Conservation (phyloP, 225 moss, liverwort and hornwort genomes). For the Sphagnum contortum region DNA sequence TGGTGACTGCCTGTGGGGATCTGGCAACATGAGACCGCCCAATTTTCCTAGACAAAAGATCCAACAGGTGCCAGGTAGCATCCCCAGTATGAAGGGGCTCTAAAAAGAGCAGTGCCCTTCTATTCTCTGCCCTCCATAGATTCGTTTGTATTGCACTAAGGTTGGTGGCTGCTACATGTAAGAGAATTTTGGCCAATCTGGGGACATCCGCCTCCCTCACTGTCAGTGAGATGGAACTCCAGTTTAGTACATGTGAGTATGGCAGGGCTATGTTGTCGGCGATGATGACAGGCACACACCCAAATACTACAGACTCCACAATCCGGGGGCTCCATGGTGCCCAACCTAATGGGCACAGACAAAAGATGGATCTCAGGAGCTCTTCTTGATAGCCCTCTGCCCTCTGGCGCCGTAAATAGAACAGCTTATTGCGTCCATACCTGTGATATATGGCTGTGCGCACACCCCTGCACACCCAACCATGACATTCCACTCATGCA, state of each 20-base stretch:
- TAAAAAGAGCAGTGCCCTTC: slow-evolving; percentile 58
- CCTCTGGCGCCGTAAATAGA: slow-evolving; percentile 62
- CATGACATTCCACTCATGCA: no score
- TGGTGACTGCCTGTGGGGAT: no score
- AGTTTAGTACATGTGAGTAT: slow-evolving; percentile 65
- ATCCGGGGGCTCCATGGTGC: slow-evolving; percentile 99
- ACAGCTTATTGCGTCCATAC: slow-evolving; percentile 57
- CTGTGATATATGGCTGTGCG: slow-evolving; percentile 67
- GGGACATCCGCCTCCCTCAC: slow-evolving; percentile 64
- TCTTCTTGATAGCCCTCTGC: slow-evolving; percentile 60
- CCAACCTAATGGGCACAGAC: slow-evolving; percentile 91
- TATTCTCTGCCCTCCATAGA: slow-evolving; percentile 67
- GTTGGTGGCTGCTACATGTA: slow-evolving; percentile 59
- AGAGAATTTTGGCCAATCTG: slow-evolving; percentile 61
- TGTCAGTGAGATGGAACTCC: slow-evolving; percentile 69
- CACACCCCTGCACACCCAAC: slow-evolving; percentile 45
- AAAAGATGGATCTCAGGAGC: slow-evolving; percentile 75
- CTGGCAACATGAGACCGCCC: no score
- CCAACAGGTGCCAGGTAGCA: slow-evolving; percentile 83
- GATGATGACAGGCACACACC: slow-evolving; percentile 92
- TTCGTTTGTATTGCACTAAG: slow-evolving; percentile 72
- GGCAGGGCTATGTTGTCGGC: slow-evolving; percentile 91
- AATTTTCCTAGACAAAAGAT: slow-evolving; percentile 50
- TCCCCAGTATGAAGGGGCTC: slow-evolving; percentile 56
- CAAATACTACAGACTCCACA: slow-evolving; percentile 81